A percentile compares a stretch with the other conserved stretches of the same genome.
Conservation (phyloP, 176 grass and related monocot genomes). For the Thinopyrum elongatum region DNA sequence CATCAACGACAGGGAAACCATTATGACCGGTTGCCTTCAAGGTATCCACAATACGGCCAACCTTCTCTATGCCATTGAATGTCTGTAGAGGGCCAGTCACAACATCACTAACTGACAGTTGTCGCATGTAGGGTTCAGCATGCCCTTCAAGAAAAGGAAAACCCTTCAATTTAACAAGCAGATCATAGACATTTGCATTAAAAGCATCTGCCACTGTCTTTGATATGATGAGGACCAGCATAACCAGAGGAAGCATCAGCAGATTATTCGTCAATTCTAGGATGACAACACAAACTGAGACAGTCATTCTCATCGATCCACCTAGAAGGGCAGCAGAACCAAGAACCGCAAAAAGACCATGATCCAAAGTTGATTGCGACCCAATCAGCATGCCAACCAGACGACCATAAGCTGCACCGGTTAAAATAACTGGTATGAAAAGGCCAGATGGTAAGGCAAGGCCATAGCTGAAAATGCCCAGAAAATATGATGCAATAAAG, state of each 20-base stretch:
- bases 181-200: conserved; percentile 76
- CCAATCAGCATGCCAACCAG: conserved; percentile 79
- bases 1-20: conserved; percentile 88
- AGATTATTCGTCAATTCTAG: conserved; percentile 93
- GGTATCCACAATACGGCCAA: conserved; percentile 77
- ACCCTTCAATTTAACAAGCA: conserved; percentile 88
- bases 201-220: conserved; percentile 91
- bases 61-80: conserved; percentile 81
- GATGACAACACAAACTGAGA: conserved; percentile 84
- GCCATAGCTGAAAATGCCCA: conserved; percentile 96
- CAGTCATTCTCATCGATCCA: conserved; percentile 94
- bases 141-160: conserved; percentile 86
- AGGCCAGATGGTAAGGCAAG: conserved; percentile 83
- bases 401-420: conserved; percentile 84
- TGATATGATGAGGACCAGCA: conserved; percentile 92
- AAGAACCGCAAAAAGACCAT: conserved; percentile 88
- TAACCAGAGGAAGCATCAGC: conserved; percentile 83
- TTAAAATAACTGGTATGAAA: conserved; percentile 89
- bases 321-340: conserved; percentile 91
- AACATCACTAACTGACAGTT: conserved; percentile 84
- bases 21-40: conserved; percentile 79
- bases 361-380: conserved; percentile 65
- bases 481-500: conserved; percentile 70
- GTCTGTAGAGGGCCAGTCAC: conserved; percentile 77
- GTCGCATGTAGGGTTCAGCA: conserved; percentile 94